Base-by-base conservation (phyloP, 2,329 filamentous ascomycete species). In the Coniochaeta pulveracea region DNA sequence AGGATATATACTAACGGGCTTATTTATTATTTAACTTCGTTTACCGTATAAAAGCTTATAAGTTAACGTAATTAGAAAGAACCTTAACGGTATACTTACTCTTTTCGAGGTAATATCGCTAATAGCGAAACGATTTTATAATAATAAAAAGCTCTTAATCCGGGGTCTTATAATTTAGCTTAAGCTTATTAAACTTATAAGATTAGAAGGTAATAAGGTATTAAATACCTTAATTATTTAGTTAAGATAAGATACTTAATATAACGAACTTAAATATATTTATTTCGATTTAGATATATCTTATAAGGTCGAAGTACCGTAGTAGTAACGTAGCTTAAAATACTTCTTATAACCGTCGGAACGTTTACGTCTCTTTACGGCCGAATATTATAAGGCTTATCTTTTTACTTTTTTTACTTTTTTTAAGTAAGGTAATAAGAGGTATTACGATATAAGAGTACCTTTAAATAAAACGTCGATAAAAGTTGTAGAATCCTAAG, bases 81-180 rank as follows among this genome's bases (percentile, higher is more conserved):
- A 46, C 23, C 19, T 44, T 34, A 12, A 46, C 30, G 18, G 15
- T 26, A 26, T 38, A 37, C 12, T 37, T 34, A 25, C 19, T 22
- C 15, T 33, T 28, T 40, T 45, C 21, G 6, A 46, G 24, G 19
- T 45, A 43, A 28, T 40, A 33, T 34, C 23, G 26, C 24, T 34
- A 45, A 12, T 44, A 16, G 18, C 29, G 24, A 16, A 46, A 27
- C 11, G 14, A 19, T 36, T 34, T 23, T 1, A 47, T 17, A 19
- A 45, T 38, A 12, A 19, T 24, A 17, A 47, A 23, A 24, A 47
- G 22, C 34, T 47, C 34, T 25, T 43, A 40, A 39, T 47, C 22
- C 24, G 41, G 45, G 21, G 41, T 41, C 10, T 39, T 31, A 34
- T 43, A 43, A 29, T 43, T 43, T 11, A 33, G n/a, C 26, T 44